These are phyloP conservation scores for Epichloe amarillans DNA, from an alignment of 2,329 filamentous ascomycete species.

Conservation along the genomic window DNA sequence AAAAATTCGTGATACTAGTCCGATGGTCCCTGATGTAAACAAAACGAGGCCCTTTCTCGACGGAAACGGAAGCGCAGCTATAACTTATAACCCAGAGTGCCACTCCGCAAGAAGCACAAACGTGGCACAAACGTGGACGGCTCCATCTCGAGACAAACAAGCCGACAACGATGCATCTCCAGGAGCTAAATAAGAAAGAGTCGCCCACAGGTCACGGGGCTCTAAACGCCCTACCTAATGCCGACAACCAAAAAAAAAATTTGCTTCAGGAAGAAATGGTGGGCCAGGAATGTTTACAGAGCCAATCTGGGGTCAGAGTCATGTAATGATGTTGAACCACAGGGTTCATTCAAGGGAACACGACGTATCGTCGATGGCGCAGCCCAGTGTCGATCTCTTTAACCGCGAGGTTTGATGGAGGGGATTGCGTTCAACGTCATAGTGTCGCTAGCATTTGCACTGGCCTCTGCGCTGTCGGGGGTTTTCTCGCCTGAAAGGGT, in stretches of 20 bases:
- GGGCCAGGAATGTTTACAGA: background rate
- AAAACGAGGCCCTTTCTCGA: background rate
- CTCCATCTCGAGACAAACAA: background rate
- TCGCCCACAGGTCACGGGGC: too few relatives aligned
- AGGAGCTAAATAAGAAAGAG: too few relatives aligned
- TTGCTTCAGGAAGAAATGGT: background rate
- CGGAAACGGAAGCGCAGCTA: background rate
- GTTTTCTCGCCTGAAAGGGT: background rate
- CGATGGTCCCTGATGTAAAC: background rate
- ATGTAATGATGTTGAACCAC: slow-evolving; percentile 5
- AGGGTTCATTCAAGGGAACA: slow-evolving; percentile 2
- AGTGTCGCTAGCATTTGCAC: background rate
- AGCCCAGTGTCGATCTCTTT: slow-evolving; percentile 4
- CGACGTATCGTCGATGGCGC: slow-evolving; percentile 8
- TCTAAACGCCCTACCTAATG: too few relatives aligned
- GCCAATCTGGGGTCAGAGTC: background rate
- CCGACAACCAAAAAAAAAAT: too few relatives aligned
- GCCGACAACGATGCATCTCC: background rate
- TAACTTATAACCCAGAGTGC: background rate
- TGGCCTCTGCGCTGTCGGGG: background rate
- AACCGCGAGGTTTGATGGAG: background rate
- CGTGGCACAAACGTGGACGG: too few relatives aligned
- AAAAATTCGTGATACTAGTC: background rate
- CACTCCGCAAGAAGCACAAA: background rate
- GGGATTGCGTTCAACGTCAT: slow-evolving; percentile 1